phyloP scores from a whole-genome alignment of 148 eudicot genomes.

The Camellia lanceoleosa region DNA sequence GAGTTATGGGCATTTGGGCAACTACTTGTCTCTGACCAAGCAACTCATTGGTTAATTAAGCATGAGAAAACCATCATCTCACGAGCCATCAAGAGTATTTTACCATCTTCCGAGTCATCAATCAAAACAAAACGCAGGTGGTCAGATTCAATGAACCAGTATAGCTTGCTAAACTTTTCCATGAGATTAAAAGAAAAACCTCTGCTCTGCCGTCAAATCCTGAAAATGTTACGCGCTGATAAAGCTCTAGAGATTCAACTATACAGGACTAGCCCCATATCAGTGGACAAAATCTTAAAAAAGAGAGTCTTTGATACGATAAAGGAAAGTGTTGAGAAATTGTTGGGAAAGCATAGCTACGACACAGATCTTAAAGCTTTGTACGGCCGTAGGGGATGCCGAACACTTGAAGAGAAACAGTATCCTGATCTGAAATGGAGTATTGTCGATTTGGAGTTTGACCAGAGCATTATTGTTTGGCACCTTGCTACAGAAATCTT shows the following conservation, averaged over 20 bases:
- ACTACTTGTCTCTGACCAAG: background rate
- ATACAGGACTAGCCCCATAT: background rate
- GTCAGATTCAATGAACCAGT: background rate
- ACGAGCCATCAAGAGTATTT: background rate
- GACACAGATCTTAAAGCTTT: background rate
- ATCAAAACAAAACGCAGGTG: background rate
- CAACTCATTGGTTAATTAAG: conserved; percentile 3
- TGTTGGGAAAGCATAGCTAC: too few species aligned
- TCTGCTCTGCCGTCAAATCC: background rate
- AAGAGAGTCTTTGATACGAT: rapidly evolving
- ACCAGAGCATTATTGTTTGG: conserved; percentile 27
- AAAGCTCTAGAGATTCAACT: background rate
- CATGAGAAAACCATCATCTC: rapidly evolving
- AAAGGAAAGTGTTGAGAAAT: rapidly evolving
- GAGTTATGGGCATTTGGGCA: background rate
- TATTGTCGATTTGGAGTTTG: conserved; percentile 17
- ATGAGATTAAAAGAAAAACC: background rate
- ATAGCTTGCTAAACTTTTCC: background rate
- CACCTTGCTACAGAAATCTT: conserved; percentile 26
- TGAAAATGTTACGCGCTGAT: background rate
- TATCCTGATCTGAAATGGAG: background rate
- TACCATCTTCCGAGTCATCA: background rate
- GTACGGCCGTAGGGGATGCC: conserved; percentile 7
- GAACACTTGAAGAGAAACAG: background rate
- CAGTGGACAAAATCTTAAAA: background rate